Percentiles rank a stretch among this genome's conserved stretches.
These are phyloP conservation scores for Trichoderma citrinoviride DNA, from an alignment of 2,329 filamentous ascomycete species.

Conservation along the genomic window DNA sequence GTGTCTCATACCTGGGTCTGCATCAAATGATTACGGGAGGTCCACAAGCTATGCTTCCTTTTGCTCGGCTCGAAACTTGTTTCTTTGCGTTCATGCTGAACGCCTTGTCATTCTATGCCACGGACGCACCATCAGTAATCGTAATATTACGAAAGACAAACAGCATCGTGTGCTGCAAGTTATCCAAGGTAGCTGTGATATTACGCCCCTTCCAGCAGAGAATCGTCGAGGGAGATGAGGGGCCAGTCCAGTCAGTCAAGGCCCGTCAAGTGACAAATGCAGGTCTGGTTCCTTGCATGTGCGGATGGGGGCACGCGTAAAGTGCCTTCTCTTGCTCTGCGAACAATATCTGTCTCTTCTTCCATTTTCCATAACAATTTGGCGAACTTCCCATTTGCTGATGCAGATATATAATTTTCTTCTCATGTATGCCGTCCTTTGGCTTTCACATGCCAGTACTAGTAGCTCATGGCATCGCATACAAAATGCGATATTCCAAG, in stretches of 20 bases:
- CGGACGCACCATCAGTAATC: no score
- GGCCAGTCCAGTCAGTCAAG: background rate
- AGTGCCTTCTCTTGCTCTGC: background rate
- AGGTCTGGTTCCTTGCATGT: slow-evolving; percentile 11
- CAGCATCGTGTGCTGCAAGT: no score
- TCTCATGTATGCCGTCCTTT: no score
- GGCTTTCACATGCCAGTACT: no score
- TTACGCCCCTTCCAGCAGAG: background rate
- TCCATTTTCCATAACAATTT: background rate
- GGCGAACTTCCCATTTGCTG: no score
- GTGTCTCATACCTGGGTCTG: background rate
- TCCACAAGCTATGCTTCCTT: no score
- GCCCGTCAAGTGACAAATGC: background rate
- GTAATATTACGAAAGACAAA: rapidly evolving
- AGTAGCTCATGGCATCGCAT: no score
- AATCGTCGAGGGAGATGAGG: background rate
- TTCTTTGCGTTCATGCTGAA: no score
- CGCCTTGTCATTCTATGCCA: no score
- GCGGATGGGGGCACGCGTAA: background rate
- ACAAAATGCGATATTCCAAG: no score
- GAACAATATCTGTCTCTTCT: background rate
- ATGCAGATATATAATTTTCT: no score
- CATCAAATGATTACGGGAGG: background rate
- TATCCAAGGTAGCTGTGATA: background rate
- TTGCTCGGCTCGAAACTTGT: background rate